Evolutionary conservation across 1,139 yeast genomes (phyloP).

Genomic region (Blastobotrys buckinghamii): DNA sequence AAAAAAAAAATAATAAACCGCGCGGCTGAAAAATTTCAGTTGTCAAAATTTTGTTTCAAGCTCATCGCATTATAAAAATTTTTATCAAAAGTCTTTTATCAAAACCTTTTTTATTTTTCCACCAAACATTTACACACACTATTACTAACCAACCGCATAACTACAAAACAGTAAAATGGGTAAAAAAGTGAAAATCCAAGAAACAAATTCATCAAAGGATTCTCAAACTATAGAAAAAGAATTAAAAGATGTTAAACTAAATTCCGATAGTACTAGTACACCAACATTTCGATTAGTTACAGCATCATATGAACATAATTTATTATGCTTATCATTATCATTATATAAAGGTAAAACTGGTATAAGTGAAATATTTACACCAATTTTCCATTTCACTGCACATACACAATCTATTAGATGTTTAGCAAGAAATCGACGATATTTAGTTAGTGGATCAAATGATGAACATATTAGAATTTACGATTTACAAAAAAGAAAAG

Average conservation of each 20-base stretch:
- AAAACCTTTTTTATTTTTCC: too few relatives aligned
- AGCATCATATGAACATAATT: conserved; percentile 93
- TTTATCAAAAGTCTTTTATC: too few relatives aligned
- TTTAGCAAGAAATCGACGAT: conserved; percentile 75
- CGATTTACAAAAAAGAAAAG: conserved; percentile 90
- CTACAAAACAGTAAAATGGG: too few relatives aligned
- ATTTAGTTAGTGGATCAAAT: conserved; percentile 88
- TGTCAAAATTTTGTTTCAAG: too few relatives aligned
- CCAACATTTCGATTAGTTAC: conserved; percentile 67
- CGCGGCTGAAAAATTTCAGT: too few relatives aligned
- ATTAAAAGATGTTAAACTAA: neutral
- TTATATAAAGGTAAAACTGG: conserved; percentile 33
- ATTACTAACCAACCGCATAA: too few relatives aligned
- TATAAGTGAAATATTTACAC: conserved; percentile 64
- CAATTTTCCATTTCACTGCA: conserved; percentile 93
- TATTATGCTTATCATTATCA: conserved; percentile 73
- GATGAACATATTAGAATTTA: conserved; percentile 95
- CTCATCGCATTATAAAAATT: too few relatives aligned
- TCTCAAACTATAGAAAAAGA: neutral
- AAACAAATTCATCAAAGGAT: too few relatives aligned
- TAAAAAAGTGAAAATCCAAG: too few relatives aligned
- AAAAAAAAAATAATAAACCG: too few relatives aligned
- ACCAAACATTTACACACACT: too few relatives aligned
- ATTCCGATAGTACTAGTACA: neutral
- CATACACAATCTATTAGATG: conserved; percentile 84